A percentile compares a stretch with the other conserved stretches of the same genome.
Conservation (phyloP, 306 rosid species). For the Cicer arietinum region DNA sequence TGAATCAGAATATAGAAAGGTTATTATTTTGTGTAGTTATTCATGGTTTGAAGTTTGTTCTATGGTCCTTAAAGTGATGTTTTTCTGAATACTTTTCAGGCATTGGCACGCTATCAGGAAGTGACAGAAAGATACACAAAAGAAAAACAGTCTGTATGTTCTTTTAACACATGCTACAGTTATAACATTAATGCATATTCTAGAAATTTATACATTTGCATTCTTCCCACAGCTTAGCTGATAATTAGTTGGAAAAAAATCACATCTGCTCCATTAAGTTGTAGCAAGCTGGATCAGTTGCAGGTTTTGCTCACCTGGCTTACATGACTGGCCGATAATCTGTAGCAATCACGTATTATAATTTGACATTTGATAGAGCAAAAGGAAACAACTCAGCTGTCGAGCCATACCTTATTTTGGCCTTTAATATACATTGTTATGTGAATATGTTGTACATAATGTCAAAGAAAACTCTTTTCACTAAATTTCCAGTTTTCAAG, state of each 20-base stretch:
- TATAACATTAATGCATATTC: slow-evolving; percentile 30
- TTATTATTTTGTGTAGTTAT: slow-evolving; percentile 41
- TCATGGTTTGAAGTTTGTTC: slow-evolving; percentile 26
- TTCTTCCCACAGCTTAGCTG: slow-evolving; percentile 25
- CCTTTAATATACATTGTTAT: slow-evolving; percentile 8
- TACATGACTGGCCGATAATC: slow-evolving; percentile 26
- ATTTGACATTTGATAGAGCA: neutral
- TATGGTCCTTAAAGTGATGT: slow-evolving; percentile 30
- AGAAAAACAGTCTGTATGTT: slow-evolving; percentile 88
- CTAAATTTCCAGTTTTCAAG: slow-evolving; percentile 13
- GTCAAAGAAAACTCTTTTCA: neutral
- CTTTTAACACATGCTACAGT: slow-evolving; percentile 35
- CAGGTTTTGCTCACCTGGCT: slow-evolving; percentile 22
- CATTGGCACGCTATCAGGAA: slow-evolving; percentile 94
- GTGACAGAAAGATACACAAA: slow-evolving; percentile 88
- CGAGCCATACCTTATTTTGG: slow-evolving; percentile 29
- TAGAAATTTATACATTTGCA: slow-evolving; percentile 34
- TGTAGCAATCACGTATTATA: slow-evolving; percentile 12
- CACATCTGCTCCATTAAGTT: slow-evolving; percentile 4
- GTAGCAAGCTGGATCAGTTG: slow-evolving; percentile 20
- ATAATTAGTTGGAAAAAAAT: slow-evolving; percentile 25
- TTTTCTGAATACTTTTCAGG: slow-evolving; percentile 58
- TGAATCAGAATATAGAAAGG: slow-evolving; percentile 93
- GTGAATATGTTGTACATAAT: neutral
- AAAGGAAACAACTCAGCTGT: slow-evolving; percentile 28